phyloP scores from a whole-genome alignment of 306 rosid species.

The Quercus berberidifolia region DNA sequence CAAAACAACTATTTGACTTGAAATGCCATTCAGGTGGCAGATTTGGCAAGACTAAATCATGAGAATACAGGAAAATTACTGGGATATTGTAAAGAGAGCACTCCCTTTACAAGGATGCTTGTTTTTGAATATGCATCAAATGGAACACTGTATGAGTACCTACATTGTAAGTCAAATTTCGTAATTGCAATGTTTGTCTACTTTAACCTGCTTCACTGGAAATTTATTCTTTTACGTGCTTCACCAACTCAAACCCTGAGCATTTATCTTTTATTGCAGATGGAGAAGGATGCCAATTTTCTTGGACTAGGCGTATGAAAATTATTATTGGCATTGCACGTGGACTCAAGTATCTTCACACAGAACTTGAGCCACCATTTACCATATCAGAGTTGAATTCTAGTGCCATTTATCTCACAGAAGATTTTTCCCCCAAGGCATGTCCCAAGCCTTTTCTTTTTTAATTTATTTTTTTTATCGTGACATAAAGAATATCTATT shows the following conservation, averaged over 20 bases:
- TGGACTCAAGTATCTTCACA: slow-evolving; percentile 84
- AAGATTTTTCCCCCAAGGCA: slow-evolving; percentile 95
- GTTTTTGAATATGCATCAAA: slow-evolving; percentile 94
- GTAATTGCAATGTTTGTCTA: slow-evolving; percentile 1
- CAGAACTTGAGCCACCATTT: slow-evolving; percentile 89
- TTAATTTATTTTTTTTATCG: not conserved
- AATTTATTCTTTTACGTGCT: not conserved
- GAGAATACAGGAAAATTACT: slow-evolving; percentile 78
- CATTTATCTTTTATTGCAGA: slow-evolving; percentile 34
- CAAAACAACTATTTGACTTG: slow-evolving; percentile 10
- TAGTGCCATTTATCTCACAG: slow-evolving; percentile 90
- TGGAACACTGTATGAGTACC: slow-evolving; percentile 86
- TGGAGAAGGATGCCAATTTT: slow-evolving; percentile 87
- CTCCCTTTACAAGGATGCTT: slow-evolving; percentile 93
- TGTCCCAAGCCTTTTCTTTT: not conserved
- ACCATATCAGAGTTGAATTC: slow-evolving; percentile 91
- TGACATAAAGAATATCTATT: not conserved
- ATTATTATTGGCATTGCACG: slow-evolving; percentile 80
- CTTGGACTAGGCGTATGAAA: slow-evolving; percentile 92
- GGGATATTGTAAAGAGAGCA: slow-evolving; percentile 83
- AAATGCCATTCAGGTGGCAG: slow-evolving; percentile 63
- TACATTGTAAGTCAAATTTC: slow-evolving; percentile 68
- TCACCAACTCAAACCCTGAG: slow-evolving; percentile 25
- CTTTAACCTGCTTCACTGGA: not conserved
- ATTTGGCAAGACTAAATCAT: slow-evolving; percentile 76